phyloP scores from a whole-genome alignment of 495 filamentous ascomycete species.

The Extremus antarcticus region DNA sequence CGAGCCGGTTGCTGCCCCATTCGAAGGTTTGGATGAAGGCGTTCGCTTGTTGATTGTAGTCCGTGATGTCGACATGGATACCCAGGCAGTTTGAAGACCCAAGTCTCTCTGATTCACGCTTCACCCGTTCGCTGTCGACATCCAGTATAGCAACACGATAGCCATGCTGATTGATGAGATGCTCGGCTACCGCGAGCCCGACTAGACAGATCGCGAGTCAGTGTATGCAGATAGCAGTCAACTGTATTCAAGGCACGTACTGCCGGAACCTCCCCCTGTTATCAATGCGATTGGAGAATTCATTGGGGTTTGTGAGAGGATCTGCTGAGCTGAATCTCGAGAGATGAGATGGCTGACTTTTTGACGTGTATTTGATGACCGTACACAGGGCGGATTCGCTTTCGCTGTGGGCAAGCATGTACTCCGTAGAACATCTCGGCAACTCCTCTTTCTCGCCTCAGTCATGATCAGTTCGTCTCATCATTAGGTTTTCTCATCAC shows the following conservation, averaged over 20 bases:
- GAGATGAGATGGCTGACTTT: too few relatives aligned
- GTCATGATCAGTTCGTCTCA: too few relatives aligned
- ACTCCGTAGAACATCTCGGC: too few relatives aligned
- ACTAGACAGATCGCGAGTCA: too few relatives aligned
- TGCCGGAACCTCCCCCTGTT: conserved; percentile 35
- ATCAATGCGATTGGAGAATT: conserved; percentile 9
- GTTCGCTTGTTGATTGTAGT: conserved; percentile 28
- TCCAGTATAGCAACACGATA: conserved; percentile 24
- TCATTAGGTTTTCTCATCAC: too few relatives aligned
- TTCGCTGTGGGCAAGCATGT: too few relatives aligned
- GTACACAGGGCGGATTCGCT: too few relatives aligned
- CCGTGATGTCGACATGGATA: conserved; percentile 28
- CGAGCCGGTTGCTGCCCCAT: conserved; percentile 23
- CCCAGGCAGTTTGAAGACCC: conserved; percentile 16
- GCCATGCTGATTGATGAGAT: conserved; percentile 18
- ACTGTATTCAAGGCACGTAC: neutral
- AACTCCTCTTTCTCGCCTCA: too few relatives aligned
- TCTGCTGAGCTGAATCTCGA: too few relatives aligned
- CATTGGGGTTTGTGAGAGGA: neutral
- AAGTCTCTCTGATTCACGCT: conserved; percentile 3
- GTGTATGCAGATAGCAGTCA: neutral
- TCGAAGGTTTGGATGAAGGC: conserved; percentile 32
- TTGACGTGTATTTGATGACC: too few relatives aligned
- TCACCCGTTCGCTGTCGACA: conserved; percentile 17
- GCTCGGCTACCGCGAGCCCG: conserved; percentile 25